These are phyloP conservation scores for Septoria linicola DNA, from an alignment of 2,329 filamentous ascomycete species.

Conservation along the genomic window DNA sequence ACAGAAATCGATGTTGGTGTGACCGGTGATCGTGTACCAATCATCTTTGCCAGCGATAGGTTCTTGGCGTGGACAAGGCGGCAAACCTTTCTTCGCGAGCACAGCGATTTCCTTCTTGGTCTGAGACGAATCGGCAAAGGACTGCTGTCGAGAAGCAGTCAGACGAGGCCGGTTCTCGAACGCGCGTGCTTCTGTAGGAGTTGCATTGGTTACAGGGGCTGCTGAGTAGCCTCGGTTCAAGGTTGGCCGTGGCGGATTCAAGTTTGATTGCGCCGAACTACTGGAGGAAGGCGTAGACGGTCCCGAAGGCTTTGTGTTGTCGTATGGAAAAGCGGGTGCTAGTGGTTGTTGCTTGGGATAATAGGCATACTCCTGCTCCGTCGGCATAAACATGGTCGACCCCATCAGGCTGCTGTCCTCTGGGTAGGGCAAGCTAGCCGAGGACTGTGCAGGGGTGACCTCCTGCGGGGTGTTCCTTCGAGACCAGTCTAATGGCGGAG, in stretches of 20 bases:
- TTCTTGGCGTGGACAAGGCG: conserved; percentile 67
- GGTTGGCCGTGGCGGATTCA: conserved; percentile 10
- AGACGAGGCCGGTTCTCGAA: conserved; percentile 12
- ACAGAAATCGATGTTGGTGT: conserved; percentile 75
- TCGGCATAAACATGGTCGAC: conserved; percentile 42
- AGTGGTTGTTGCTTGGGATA: conserved; percentile 24
- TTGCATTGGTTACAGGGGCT: conserved; percentile 1
- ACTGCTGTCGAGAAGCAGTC: conserved; percentile 20
- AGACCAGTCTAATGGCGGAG: neutral
- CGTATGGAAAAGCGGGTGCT: conserved; percentile 2
- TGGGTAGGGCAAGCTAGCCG: conserved; percentile 45
- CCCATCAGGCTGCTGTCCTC: conserved; percentile 40
- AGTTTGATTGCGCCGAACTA: conserved; percentile 8
- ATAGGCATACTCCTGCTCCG: conserved; percentile 45
- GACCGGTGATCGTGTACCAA: conserved; percentile 75
- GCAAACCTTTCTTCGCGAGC: conserved; percentile 47
- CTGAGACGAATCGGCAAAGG: conserved; percentile 29
- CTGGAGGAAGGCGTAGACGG: conserved; percentile 8
- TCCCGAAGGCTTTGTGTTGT: neutral
- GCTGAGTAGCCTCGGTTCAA: conserved; percentile 18
- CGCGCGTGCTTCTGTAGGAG: conserved; percentile 9
- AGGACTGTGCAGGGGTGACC: conserved; percentile 36
- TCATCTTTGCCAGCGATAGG: conserved; percentile 66
- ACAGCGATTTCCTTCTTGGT: conserved; percentile 49
- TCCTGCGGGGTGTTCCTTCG: conserved; percentile 11